Conservation (phyloP, 371 early-diverging fungal genomes). For the Saksenaea vasiformis region DNA sequence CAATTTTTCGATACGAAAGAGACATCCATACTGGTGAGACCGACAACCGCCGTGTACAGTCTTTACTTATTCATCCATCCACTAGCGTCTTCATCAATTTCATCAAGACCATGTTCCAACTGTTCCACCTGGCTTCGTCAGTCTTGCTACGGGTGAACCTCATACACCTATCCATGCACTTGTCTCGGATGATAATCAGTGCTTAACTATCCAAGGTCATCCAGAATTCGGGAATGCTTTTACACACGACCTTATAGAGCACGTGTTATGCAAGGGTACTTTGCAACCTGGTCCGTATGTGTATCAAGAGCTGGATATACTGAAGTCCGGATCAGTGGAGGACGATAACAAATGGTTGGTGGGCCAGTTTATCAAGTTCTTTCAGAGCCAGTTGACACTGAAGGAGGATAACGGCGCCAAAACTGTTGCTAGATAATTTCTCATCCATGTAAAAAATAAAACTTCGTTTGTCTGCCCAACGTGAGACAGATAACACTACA, state of each 20-base stretch:
- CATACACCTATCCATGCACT: constrained; percentile 49
- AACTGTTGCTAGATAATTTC: too few species aligned
- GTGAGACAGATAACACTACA: too few species aligned
- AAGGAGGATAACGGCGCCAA: background rate
- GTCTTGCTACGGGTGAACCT: constrained; percentile 41
- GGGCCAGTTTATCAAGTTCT: background rate
- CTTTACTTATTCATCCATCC: background rate
- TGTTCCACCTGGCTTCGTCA: constrained; percentile 54
- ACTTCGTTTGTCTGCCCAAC: too few species aligned
- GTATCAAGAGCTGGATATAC: background rate
- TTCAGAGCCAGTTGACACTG: background rate
- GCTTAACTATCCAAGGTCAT: constrained; percentile 78
- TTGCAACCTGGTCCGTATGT: background rate
- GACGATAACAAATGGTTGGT: background rate
- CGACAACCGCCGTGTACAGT: background rate
- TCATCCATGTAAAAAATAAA: too few species aligned
- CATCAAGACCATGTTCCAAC: constrained; percentile 68
- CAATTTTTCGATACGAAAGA: constrained; percentile 35
- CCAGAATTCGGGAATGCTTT: constrained; percentile 69
- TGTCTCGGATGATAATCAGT: constrained; percentile 52
- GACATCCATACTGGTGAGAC: constrained; percentile 20
- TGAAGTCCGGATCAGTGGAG: background rate
- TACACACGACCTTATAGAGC: constrained; percentile 46
- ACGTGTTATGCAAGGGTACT: constrained; percentile 1
- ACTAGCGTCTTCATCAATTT: constrained; percentile 61